Conservation (phyloP, 139 green algal genomes). For the Choricystis sp. region DNA sequence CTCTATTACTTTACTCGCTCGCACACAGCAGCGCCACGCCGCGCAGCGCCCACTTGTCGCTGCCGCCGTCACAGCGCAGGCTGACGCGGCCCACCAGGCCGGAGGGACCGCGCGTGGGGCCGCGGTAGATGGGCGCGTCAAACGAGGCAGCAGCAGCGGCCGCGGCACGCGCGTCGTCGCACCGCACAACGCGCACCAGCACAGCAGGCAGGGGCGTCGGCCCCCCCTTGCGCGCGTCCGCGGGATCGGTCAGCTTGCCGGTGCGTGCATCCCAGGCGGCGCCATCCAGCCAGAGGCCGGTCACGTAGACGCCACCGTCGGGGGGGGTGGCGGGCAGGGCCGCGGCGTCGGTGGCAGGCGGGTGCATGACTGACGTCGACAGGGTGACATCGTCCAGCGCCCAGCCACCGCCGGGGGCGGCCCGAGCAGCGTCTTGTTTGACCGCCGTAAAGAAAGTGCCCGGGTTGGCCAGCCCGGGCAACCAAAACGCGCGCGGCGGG, state of each 20-base stretch:
- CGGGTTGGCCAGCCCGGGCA: slow-evolving; percentile 93
- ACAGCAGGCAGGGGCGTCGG: slow-evolving; percentile 63
- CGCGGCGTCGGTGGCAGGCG: slow-evolving; percentile 48
- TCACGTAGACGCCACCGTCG: slow-evolving; percentile 79
- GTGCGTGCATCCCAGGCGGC: slow-evolving; percentile 69
- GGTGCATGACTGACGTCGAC: slow-evolving; percentile 69
- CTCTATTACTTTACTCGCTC: slow-evolving; percentile 47
- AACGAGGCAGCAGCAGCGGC: slow-evolving; percentile 25
- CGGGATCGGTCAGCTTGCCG: slow-evolving; percentile 67
- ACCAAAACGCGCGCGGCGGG: slow-evolving; percentile 76
- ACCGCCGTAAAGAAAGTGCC: slow-evolving; percentile 80
- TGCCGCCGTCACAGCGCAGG: slow-evolving; percentile 63
- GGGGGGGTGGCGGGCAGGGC: slow-evolving; percentile 51
- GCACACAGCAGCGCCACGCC: slow-evolving; percentile 68
- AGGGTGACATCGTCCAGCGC: slow-evolving; percentile 88
- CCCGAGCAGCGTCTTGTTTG: slow-evolving; percentile 80
- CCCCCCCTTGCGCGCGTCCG: not conserved
- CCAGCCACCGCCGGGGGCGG: slow-evolving; percentile 82
- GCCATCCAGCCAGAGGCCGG: slow-evolving; percentile 87
- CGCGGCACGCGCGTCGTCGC: slow-evolving; percentile 53
- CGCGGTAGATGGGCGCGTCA: slow-evolving; percentile 64
- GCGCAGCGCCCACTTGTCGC: slow-evolving; percentile 72
- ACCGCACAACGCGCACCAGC: slow-evolving; percentile 25
- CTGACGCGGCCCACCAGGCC: slow-evolving; percentile 81
- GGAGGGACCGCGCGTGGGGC: slow-evolving; percentile 60